A percentile compares a stretch with the other conserved stretches of the same genome.
Evolutionary conservation across 352 stramenopile species (phyloP).

Genomic region (Globisporangium parvum): DNA sequence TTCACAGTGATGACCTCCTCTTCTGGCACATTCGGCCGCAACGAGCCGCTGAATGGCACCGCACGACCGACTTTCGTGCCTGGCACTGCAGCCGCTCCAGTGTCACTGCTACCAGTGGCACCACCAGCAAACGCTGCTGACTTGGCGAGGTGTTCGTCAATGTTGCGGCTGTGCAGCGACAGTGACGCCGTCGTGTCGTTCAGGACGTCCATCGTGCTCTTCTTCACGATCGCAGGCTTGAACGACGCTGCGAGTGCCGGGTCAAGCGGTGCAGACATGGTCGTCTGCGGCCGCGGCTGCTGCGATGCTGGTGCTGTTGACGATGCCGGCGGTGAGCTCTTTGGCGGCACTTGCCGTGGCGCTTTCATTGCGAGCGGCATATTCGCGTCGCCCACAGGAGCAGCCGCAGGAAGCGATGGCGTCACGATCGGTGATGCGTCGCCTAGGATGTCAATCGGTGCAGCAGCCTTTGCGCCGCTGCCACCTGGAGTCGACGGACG

Average conservation of each 20-base stretch:
- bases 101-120: neutral
- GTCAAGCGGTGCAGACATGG: neutral
- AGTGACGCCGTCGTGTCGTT: conserved; percentile 48
- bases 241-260: neutral
- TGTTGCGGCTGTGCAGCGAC: conserved; percentile 15
- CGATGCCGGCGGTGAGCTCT: neutral
- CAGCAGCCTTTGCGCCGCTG: conserved; percentile 15
- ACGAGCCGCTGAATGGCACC: conserved; percentile 47
- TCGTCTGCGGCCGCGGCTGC: conserved; percentile 2
- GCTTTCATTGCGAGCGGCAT: conserved; percentile 19
- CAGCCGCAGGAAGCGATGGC: conserved; percentile 14
- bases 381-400: conserved; percentile 8
- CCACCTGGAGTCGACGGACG: neutral
- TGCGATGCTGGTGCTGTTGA: neutral
- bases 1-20: conserved; percentile 70
- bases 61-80: conserved; percentile 34
- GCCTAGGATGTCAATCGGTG: conserved; percentile 39
- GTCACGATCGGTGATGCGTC: conserved; percentile 15
- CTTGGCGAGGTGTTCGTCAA: conserved; percentile 17
- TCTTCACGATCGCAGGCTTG: conserved; percentile 34
- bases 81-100: neutral
- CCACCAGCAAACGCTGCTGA: neutral
- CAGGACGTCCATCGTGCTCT: conserved; percentile 68
- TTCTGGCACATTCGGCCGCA: conserved; percentile 47
- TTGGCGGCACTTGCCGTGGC: conserved; percentile 13